Evolutionary conservation across 768 basidiomycete genomes (phyloP).

Genomic region (Phylloporus sp.): DNA sequence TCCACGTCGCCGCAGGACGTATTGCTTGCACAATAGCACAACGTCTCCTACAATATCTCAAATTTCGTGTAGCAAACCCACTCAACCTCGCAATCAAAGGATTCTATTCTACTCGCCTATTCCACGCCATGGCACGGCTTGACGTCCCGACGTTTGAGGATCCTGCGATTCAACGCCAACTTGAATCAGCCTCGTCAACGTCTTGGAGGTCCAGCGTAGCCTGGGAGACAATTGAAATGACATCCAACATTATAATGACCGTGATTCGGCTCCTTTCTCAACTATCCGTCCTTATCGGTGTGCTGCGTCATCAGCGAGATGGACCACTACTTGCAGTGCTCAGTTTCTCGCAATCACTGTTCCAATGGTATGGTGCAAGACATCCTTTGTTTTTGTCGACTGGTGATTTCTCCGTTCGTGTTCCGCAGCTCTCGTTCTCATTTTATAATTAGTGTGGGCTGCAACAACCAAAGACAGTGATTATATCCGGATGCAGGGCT

Average conservation of each 20-base stretch:
- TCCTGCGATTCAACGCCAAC: slow-evolving; percentile 59
- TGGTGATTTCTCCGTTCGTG: slow-evolving; percentile 23
- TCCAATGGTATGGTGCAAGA: slow-evolving; percentile 36
- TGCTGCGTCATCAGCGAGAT: slow-evolving; percentile 62
- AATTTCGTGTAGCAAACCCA: slow-evolving; percentile 40
- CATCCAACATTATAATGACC: slow-evolving; percentile 42
- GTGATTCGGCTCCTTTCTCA: slow-evolving; percentile 54
- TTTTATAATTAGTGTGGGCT: slow-evolving; percentile 52
- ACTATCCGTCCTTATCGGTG: slow-evolving; percentile 52
- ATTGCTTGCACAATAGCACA: slow-evolving; percentile 47
- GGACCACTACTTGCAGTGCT: slow-evolving; percentile 56
- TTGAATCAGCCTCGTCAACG: slow-evolving; percentile 48
- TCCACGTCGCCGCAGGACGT: slow-evolving; percentile 54
- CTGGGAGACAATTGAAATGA: slow-evolving; percentile 53
- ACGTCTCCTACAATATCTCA: slow-evolving; percentile 43
- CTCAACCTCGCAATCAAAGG: slow-evolving; percentile 58
- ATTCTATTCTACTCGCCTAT: slow-evolving; percentile 61
- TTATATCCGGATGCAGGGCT: slow-evolving; percentile 60
- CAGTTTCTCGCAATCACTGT: slow-evolving; percentile 50
- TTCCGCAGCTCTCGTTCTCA: neutral
- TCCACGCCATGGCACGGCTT: slow-evolving; percentile 63
- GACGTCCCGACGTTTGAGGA: slow-evolving; percentile 77
- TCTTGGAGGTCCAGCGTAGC: slow-evolving; percentile 45
- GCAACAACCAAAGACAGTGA: slow-evolving; percentile 66
- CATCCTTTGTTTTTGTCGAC: slow-evolving; percentile 20